phyloP scores from a whole-genome alignment of 345 rosid species.

The Dimocarpus longan region DNA sequence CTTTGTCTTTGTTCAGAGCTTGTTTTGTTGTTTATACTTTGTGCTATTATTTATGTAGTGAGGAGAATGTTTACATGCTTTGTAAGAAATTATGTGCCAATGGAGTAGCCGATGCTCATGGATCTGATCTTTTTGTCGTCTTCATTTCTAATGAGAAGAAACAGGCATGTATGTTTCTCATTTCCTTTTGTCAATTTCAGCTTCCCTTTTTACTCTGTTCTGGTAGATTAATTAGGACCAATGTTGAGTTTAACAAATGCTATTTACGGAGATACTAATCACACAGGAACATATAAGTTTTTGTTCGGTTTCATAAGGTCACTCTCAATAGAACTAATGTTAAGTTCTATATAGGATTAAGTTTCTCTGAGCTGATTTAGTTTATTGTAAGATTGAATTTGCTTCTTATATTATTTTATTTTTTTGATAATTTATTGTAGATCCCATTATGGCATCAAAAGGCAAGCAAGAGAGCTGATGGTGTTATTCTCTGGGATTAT shows the following conservation, averaged over 20 bases:
- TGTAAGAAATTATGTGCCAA: slow-evolving; percentile 62
- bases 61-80: slow-evolving; percentile 81
- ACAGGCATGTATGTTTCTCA: slow-evolving; percentile 48
- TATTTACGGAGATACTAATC: background rate
- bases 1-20: background rate
- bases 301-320: background rate
- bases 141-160: slow-evolving; percentile 88
- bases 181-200: background rate
- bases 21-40: background rate
- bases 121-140: slow-evolving; percentile 69
- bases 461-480: slow-evolving; percentile 84
- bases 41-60: slow-evolving; percentile 42
- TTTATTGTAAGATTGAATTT: background rate
- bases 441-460: slow-evolving; percentile 96
- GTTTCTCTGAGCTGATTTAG: background rate
- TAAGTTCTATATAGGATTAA: too few species aligned
- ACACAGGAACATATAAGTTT: background rate
- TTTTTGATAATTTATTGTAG: slow-evolving; percentile 37
- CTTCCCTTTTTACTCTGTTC: background rate
- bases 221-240: too few species aligned
- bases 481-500: slow-evolving; percentile 84
- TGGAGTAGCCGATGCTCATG: slow-evolving; percentile 53
- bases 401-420: background rate
- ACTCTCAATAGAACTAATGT: background rate
- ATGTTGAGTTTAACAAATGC: background rate